Conservation (phyloP, 1,284 basidiomycete species). For the Leucoagaricus sp. region DNA sequence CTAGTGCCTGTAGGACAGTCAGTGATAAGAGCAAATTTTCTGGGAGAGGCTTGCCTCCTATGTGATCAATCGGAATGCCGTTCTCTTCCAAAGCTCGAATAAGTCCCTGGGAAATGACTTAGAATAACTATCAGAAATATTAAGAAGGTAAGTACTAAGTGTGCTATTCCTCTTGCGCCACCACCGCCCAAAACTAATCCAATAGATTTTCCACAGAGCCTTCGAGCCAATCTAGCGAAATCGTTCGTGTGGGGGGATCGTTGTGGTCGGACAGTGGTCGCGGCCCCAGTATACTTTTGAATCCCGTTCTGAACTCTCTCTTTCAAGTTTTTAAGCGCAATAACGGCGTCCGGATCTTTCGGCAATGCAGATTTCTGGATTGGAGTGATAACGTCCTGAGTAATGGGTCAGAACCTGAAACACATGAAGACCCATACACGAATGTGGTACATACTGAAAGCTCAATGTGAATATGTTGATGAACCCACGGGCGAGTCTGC, state of each 20-base stretch:
- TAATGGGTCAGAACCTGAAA: slow-evolving; percentile 1
- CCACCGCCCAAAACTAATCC: slow-evolving; percentile 96
- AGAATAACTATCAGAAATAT: background rate
- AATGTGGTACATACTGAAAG: slow-evolving; percentile 76
- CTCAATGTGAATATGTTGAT: slow-evolving; percentile 91
- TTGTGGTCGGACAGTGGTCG: slow-evolving; percentile 71
- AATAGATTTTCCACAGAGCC: slow-evolving; percentile 92
- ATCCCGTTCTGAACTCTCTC: slow-evolving; percentile 90
- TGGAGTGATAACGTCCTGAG: slow-evolving; percentile 64
- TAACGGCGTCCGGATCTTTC: slow-evolving; percentile 88
- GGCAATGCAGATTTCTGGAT: slow-evolving; percentile 58
- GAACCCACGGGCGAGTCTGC: slow-evolving; percentile 92
- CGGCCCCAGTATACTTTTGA: slow-evolving; percentile 79
- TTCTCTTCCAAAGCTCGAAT: slow-evolving; percentile 91
- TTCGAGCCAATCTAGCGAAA: slow-evolving; percentile 89
- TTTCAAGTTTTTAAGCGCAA: slow-evolving; percentile 88
- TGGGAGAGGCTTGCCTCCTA: slow-evolving; percentile 57
- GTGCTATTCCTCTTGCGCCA: slow-evolving; percentile 93
- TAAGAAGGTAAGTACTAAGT: slow-evolving; percentile 62
- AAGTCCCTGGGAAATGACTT: slow-evolving; percentile 59
- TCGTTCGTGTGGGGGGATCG: slow-evolving; percentile 85
- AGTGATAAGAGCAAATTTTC: background rate
- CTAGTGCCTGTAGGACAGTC: slow-evolving; percentile 60
- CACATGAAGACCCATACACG: too few species aligned
- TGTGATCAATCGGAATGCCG: slow-evolving; percentile 91